phyloP scores from a whole-genome alignment of 2,329 filamentous ascomycete species.

The Drechslera avenae region DNA sequence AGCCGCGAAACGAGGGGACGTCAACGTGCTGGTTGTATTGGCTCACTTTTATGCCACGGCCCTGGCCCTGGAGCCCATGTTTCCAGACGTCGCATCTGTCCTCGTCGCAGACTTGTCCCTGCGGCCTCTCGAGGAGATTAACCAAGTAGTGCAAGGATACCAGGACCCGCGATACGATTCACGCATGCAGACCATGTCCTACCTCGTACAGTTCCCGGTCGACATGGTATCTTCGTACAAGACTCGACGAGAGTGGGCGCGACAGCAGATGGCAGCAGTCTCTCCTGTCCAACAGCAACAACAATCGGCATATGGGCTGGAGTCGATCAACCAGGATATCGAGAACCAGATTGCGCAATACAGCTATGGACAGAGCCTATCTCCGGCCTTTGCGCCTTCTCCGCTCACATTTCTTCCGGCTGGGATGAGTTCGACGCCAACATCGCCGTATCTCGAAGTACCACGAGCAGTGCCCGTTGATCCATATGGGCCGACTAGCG shows the following conservation, averaged over 20 bases:
- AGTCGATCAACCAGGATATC: slow-evolving; percentile 48
- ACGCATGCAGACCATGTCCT: slow-evolving; percentile 50
- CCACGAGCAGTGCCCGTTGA: slow-evolving; percentile 45
- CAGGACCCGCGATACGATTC: slow-evolving; percentile 49
- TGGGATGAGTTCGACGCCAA: slow-evolving; percentile 41
- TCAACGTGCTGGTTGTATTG: slow-evolving; percentile 79
- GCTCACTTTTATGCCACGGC: slow-evolving; percentile 91
- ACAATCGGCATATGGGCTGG: slow-evolving; percentile 45
- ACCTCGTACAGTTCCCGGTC: slow-evolving; percentile 54
- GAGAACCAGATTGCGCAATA: slow-evolving; percentile 50
- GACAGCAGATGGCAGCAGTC: slow-evolving; percentile 43
- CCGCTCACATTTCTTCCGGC: slow-evolving; percentile 49
- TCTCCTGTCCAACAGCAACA: slow-evolving; percentile 46
- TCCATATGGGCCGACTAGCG: slow-evolving; percentile 31
- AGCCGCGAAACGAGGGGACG: slow-evolving; percentile 74
- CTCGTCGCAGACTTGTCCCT: slow-evolving; percentile 75
- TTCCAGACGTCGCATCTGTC: slow-evolving; percentile 86
- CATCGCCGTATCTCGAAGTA: slow-evolving; percentile 54
- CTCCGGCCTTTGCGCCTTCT: slow-evolving; percentile 57
- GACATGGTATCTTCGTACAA: slow-evolving; percentile 52
- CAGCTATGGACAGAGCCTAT: slow-evolving; percentile 51
- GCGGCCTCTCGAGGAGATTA: slow-evolving; percentile 83
- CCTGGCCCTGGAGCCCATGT: slow-evolving; percentile 85
- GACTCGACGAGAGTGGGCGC: slow-evolving; percentile 46
- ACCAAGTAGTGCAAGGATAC: slow-evolving; percentile 67